A percentile compares a stretch with the other conserved stretches of the same genome.
Conservation (phyloP, 2,329 filamentous ascomycete species). For the Passalora sequoiae region DNA sequence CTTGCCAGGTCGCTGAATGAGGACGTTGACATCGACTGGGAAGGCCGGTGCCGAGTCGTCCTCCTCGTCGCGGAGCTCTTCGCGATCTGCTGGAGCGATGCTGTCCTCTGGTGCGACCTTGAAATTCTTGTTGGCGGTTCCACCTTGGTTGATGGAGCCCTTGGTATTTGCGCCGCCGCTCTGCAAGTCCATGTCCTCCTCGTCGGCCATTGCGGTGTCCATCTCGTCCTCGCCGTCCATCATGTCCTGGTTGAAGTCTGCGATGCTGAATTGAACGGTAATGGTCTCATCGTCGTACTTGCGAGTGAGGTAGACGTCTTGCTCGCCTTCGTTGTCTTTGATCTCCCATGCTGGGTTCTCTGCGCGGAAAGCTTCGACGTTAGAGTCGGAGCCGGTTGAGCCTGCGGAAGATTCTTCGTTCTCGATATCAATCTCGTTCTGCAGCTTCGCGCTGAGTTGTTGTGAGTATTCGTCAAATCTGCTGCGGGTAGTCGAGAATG, state of each 20-base stretch:
- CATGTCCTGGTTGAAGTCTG: slow-evolving; percentile 61
- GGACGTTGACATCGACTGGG: slow-evolving; percentile 77
- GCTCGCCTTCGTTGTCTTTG: slow-evolving; percentile 73
- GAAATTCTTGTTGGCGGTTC: slow-evolving; percentile 47
- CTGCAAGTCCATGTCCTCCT: slow-evolving; percentile 47
- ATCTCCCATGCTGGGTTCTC: slow-evolving; percentile 71
- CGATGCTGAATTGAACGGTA: slow-evolving; percentile 76
- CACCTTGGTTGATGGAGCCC: slow-evolving; percentile 51
- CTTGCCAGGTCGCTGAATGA: slow-evolving; percentile 79
- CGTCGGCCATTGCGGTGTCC: slow-evolving; percentile 43
- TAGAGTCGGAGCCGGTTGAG: slow-evolving; percentile 54
- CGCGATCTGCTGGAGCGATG: slow-evolving; percentile 53
- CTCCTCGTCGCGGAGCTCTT: slow-evolving; percentile 51
- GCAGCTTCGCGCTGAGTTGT: slow-evolving; percentile 80
- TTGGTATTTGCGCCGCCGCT: slow-evolving; percentile 54
- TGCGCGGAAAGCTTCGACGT: slow-evolving; percentile 77
- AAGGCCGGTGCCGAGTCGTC: slow-evolving; percentile 57
- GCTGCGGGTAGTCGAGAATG: slow-evolving; percentile 41
- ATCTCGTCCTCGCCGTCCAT: slow-evolving; percentile 48
- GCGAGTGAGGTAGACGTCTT: slow-evolving; percentile 80
- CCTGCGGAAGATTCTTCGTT: slow-evolving; percentile 53
- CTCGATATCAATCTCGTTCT: slow-evolving; percentile 79
- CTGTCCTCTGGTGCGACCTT: slow-evolving; percentile 54
- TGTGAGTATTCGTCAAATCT: slow-evolving; percentile 55
- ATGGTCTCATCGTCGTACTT: slow-evolving; percentile 83